Evolutionary conservation across 805 yeast species (phyloP).

Genomic region (Danielozyma ontarioensis): DNA sequence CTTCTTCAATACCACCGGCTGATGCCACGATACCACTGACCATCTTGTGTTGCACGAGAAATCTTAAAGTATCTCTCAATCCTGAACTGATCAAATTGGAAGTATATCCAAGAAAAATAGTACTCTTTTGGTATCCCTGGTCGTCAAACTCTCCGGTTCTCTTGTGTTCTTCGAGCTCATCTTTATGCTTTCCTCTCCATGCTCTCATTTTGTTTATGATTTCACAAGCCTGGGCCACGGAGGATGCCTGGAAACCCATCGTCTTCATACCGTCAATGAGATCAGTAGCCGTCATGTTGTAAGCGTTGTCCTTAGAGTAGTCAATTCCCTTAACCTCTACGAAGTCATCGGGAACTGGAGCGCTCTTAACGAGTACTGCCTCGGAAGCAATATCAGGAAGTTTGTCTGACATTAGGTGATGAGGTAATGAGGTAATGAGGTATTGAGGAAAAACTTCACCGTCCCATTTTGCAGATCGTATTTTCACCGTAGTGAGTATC

Average conservation of each 20-base stretch:
- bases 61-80: constrained; percentile 82
- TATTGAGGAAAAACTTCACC: too few relatives aligned
- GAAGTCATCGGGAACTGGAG: constrained; percentile 77
- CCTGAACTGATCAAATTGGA: constrained; percentile 96
- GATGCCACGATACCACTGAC: constrained; percentile 94
- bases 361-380: constrained; percentile 85
- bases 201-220: constrained; percentile 87
- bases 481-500: too few relatives aligned
- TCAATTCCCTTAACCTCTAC: constrained; percentile 84
- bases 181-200: constrained; percentile 84
- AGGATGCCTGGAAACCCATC: constrained; percentile 97
- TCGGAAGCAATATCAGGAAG: constrained; percentile 76
- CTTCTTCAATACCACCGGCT: constrained; percentile 99
- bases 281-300: constrained; percentile 74
- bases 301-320: constrained; percentile 72
- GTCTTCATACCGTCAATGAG: constrained; percentile 77
- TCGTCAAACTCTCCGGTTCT: constrained; percentile 72
- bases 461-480: too few relatives aligned
- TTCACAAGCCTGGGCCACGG: constrained; percentile 83
- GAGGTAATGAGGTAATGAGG: too few relatives aligned
- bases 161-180: constrained; percentile 62
- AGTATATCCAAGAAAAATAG: constrained; percentile 93
- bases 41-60: constrained; percentile 86
- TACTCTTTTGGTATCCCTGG: constrained; percentile 73
- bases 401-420: constrained; percentile 11